Conservation (phyloP, 305 asterid genomes). For the Solanum hybrid region DNA sequence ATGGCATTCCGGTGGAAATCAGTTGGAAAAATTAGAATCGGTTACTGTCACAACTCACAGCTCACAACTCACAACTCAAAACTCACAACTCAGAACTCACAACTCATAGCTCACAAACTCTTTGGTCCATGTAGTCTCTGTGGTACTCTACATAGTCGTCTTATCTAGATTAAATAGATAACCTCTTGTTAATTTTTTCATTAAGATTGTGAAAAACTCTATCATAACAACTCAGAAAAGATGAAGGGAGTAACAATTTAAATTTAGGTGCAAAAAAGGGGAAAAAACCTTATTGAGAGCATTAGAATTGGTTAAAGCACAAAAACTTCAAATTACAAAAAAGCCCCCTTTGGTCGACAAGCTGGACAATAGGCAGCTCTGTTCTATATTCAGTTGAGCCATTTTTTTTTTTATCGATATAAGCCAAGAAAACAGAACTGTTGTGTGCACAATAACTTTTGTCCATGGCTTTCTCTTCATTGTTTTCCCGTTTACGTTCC, state of each 20-base stretch:
- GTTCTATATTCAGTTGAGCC: neutral
- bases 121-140: neutral
- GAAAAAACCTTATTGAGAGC: neutral
- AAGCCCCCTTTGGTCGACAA: neutral
- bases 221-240: neutral
- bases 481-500: constrained; percentile 60
- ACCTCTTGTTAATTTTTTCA: neutral
- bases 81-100: neutral
- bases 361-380: neutral
- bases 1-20: no score
- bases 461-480: constrained; percentile 39
- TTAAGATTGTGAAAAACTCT: neutral
- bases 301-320: neutral
- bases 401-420: neutral
- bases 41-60: neutral
- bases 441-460: neutral
- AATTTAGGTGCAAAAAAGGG: neutral
- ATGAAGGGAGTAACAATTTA: neutral
- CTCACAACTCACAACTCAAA: neutral
- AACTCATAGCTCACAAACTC: neutral
- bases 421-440: neutral
- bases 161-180: neutral
- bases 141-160: neutral
- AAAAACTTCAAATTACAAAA: neutral
- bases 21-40: no score